A percentile compares a stretch with the other conserved stretches of the same genome.
These are phyloP conservation scores for Phytophthora litchii DNA, from an alignment of 352 stramenopile genomes.

Conservation along the genomic window DNA sequence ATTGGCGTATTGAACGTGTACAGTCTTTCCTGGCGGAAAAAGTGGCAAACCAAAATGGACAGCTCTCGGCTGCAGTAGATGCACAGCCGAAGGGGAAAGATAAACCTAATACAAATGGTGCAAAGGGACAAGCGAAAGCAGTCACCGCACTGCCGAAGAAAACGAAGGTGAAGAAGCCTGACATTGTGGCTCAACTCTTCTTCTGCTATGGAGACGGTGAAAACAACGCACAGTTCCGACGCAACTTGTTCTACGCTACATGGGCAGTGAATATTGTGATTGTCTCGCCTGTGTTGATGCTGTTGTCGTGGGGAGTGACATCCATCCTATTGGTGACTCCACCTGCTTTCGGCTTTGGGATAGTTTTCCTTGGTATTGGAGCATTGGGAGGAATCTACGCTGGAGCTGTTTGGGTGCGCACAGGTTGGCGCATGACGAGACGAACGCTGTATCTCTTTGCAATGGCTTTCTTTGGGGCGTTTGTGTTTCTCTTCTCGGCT, in stretches of 20 bases:
- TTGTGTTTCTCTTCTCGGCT: conserved; percentile 82
- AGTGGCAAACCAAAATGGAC: conserved; percentile 33
- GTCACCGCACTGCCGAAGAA: not conserved
- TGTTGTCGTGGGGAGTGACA: conserved; percentile 79
- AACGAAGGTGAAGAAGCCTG: conserved; percentile 33
- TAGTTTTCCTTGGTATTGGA: conserved; percentile 77
- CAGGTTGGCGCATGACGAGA: conserved; percentile 85
- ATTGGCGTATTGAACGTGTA: conserved; percentile 82
- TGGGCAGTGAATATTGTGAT: conserved; percentile 62
- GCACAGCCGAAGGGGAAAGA: conserved; percentile 15
- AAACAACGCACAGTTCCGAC: conserved; percentile 70
- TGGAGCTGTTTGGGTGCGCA: conserved; percentile 60
- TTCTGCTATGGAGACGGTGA: conserved; percentile 75
- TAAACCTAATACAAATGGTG: not conserved
- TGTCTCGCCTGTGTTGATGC: conserved; percentile 56
- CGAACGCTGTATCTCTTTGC: conserved; percentile 58
- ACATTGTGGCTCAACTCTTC: conserved; percentile 81
- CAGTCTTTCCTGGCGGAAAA: conserved; percentile 80
- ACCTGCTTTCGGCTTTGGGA: conserved; percentile 74
- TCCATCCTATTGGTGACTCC: conserved; percentile 73
- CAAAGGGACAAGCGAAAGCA: conserved; percentile 32
- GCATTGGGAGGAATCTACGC: conserved; percentile 51
- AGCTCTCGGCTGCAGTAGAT: conserved; percentile 14
- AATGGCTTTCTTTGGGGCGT: conserved; percentile 58
- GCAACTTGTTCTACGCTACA: conserved; percentile 80